Percentiles rank a stretch among this genome's conserved stretches.
Evolutionary conservation across 2,329 filamentous ascomycete genomes (phyloP).

Genomic region (Diplocarpon rosae): DNA sequence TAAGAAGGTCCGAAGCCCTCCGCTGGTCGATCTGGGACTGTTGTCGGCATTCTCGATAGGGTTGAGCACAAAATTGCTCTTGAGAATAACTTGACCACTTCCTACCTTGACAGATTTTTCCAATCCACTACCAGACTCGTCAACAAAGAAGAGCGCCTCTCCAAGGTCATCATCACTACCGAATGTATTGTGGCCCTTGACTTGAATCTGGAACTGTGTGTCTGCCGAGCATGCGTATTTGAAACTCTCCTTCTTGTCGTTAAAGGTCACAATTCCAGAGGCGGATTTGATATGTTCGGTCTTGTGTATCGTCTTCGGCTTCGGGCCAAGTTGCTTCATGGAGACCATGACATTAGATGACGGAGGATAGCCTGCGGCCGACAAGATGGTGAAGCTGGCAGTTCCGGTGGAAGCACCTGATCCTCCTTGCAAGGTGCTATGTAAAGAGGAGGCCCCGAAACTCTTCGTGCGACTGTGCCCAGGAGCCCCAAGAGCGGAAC

Average conservation of each 20-base stretch:
- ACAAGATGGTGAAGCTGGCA: constrained; percentile 70
- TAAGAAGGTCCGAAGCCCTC: constrained; percentile 39
- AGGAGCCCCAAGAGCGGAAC: constrained; percentile 12
- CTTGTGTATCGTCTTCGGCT: constrained; percentile 75
- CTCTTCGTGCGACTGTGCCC: constrained; percentile 40
- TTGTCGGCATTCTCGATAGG: constrained; percentile 30
- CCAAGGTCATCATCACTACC: constrained; percentile 75
- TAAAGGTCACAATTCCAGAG: constrained; percentile 54
- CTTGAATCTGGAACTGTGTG: constrained; percentile 73
- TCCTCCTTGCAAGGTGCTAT: constrained; percentile 48
- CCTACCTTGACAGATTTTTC: constrained; percentile 71
- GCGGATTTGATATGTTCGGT: constrained; percentile 79
- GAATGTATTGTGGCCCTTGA: constrained; percentile 77
- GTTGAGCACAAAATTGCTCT: constrained; percentile 55
- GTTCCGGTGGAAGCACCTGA: constrained; percentile 53
- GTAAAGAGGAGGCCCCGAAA: constrained; percentile 52
- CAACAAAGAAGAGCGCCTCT: constrained; percentile 83
- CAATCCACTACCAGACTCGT: constrained; percentile 56
- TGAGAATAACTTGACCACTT: constrained; percentile 58
- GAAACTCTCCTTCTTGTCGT: constrained; percentile 57
- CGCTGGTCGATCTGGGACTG: constrained; percentile 34
- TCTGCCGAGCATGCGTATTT: constrained; percentile 70
- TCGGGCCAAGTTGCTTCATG: constrained; percentile 55
- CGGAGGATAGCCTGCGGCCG: constrained; percentile 66
- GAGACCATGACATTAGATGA: constrained; percentile 69